phyloP scores from a whole-genome alignment of 352 stramenopile species.

The Phytophthora foliorum region DNA sequence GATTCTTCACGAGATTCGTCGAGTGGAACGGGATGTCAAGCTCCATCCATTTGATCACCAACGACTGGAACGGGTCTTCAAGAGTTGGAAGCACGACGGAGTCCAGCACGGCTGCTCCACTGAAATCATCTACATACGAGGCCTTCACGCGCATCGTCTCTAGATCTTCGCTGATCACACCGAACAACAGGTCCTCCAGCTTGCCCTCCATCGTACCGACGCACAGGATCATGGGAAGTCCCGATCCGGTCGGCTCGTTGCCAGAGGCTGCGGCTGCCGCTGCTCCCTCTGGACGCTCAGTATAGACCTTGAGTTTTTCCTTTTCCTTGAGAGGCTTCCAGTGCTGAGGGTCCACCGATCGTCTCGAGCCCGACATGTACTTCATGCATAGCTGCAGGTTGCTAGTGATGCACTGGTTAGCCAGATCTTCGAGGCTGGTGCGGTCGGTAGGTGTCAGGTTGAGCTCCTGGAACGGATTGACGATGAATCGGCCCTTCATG shows the following conservation, averaged over 20 bases:
- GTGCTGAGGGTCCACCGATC: constrained; percentile 28
- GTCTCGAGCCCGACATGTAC: constrained; percentile 36
- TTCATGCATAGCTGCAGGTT: constrained; percentile 29
- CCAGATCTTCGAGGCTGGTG: constrained; percentile 31
- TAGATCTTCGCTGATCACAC: constrained; percentile 41
- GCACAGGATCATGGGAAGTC: constrained; percentile 38
- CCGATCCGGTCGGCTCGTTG: constrained; percentile 19
- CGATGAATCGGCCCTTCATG: constrained; percentile 46
- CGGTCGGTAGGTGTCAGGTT: constrained; percentile 26
- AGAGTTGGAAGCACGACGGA: constrained; percentile 29
- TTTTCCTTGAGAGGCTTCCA: constrained; percentile 43
- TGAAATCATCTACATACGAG: constrained; percentile 44
- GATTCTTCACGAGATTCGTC: constrained; percentile 40
- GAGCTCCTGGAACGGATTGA: constrained; percentile 44
- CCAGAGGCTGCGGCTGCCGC: constrained; percentile 8
- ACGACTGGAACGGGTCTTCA: constrained; percentile 33
- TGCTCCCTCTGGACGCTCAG: constrained; percentile 13
- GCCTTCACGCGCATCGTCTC: constrained; percentile 50
- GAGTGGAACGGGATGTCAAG: constrained; percentile 36
- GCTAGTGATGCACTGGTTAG: constrained; percentile 32
- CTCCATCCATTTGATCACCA: constrained; percentile 50
- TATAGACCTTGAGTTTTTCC: constrained; percentile 39
- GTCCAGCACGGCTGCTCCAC: constrained; percentile 33
- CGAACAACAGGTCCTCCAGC: constrained; percentile 49
- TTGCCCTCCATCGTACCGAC: constrained; percentile 39